Conservation (phyloP, 2,329 filamentous ascomycete species). For the Ciborinia camelliae region DNA sequence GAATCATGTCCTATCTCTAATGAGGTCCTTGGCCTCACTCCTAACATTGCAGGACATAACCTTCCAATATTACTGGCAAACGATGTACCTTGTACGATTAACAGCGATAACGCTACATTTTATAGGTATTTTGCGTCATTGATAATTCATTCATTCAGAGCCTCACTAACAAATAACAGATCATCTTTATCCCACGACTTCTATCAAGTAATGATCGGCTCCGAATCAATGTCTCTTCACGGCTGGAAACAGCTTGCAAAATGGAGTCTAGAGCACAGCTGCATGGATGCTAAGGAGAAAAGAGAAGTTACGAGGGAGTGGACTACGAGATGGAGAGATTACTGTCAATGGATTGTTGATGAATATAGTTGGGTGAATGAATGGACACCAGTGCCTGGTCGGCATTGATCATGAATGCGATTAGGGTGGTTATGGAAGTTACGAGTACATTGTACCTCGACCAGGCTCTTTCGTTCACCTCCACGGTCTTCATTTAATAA, state of each 20-base stretch:
- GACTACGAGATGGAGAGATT: constrained; percentile 54
- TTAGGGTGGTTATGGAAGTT: no score
- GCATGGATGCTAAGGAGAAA: constrained; percentile 46
- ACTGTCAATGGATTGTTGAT: constrained; percentile 52
- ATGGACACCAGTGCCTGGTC: constrained; percentile 13
- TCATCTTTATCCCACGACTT: constrained; percentile 73
- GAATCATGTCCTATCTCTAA: constrained; percentile 77
- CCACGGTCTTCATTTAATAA: neutral
- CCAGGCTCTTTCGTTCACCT: neutral
- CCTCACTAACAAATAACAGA: constrained; percentile 41
- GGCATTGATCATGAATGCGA: constrained; percentile 20
- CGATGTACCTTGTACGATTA: constrained; percentile 69
- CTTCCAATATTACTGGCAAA: constrained; percentile 68
- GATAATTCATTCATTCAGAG: no score
- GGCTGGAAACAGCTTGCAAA: constrained; percentile 67
- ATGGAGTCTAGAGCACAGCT: constrained; percentile 62
- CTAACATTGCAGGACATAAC: constrained; percentile 61
- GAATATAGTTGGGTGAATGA: constrained; percentile 34
- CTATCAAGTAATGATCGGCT: constrained; percentile 71
- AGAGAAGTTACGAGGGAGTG: constrained; percentile 45
- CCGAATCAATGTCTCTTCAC: constrained; percentile 61
- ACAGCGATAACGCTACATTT: constrained; percentile 70
- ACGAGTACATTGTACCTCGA: neutral
- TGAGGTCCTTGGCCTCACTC: constrained; percentile 68
- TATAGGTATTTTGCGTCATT: constrained; percentile 53